Conservation (phyloP, 176 grass and related monocot species). For the Zea mays region Zm-B73-REFERENCE-NAM-5.0 NC_050097.1:189166501-189167000, state of each 20-base stretch:
- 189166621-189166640: too few relatives aligned
- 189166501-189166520: too few relatives aligned
- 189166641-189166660: too few relatives aligned
- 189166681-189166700: too few relatives aligned
- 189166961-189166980: neutral
- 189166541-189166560: too few relatives aligned
- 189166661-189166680: too few relatives aligned
- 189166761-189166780: neutral
- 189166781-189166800: neutral
- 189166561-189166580: too few relatives aligned
- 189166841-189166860: neutral
- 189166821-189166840: neutral
- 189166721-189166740: neutral
- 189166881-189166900: neutral
- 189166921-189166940: neutral
- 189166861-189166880: neutral
- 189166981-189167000: conserved; percentile 11
- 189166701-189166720: too few relatives aligned
- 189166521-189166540: too few relatives aligned
- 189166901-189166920: neutral
- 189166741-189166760: neutral
- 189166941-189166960: neutral
- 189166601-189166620: too few relatives aligned
- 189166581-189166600: too few relatives aligned
- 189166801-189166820: neutral